These are phyloP conservation scores for Microdochium paspali DNA, from an alignment of 2,329 filamentous ascomycete genomes.

Conservation along the genomic window DNA sequence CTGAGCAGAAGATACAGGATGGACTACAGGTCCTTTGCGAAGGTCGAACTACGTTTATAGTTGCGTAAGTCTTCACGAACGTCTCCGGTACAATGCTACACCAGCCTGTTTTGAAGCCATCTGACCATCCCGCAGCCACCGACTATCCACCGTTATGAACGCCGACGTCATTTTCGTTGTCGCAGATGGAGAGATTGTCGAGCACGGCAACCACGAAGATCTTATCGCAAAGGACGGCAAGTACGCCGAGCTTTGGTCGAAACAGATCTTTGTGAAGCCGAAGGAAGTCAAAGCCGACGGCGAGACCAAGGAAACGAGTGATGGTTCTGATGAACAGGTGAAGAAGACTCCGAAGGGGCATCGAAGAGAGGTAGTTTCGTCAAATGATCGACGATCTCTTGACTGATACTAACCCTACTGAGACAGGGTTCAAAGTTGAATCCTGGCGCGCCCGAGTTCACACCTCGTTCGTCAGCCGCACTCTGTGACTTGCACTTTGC, in stretches of 20 bases:
- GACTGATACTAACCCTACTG: slow-evolving; percentile 32
- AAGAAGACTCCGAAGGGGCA: slow-evolving; percentile 23
- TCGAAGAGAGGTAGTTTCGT: slow-evolving; percentile 41
- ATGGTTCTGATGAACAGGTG: slow-evolving; percentile 4
- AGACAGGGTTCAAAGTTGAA: slow-evolving; percentile 43
- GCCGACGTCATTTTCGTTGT: slow-evolving; percentile 60
- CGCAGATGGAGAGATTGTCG: slow-evolving; percentile 50
- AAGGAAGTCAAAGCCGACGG: slow-evolving; percentile 27
- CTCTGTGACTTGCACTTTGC: slow-evolving; percentile 1
- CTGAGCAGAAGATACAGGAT: slow-evolving; percentile 56
- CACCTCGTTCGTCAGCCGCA: slow-evolving; percentile 28
- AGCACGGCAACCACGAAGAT: slow-evolving; percentile 52
- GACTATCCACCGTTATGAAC: slow-evolving; percentile 62
- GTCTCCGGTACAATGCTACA: background rate
- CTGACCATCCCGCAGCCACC: slow-evolving; percentile 36
- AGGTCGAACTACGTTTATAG: slow-evolving; percentile 56
- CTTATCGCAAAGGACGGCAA: slow-evolving; percentile 48
- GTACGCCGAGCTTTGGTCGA: slow-evolving; percentile 57
- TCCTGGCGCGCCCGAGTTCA: slow-evolving; percentile 45
- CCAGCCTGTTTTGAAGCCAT: background rate
- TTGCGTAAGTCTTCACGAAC: slow-evolving; percentile 37
- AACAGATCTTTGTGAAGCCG: slow-evolving; percentile 45
- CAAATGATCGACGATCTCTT: slow-evolving; percentile 28
- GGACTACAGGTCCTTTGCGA: slow-evolving; percentile 49
- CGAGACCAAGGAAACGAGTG: slow-evolving; percentile 10